Base-by-base conservation (phyloP, 2,329 filamentous ascomycete species). In the Alternaria sp. region DNA sequence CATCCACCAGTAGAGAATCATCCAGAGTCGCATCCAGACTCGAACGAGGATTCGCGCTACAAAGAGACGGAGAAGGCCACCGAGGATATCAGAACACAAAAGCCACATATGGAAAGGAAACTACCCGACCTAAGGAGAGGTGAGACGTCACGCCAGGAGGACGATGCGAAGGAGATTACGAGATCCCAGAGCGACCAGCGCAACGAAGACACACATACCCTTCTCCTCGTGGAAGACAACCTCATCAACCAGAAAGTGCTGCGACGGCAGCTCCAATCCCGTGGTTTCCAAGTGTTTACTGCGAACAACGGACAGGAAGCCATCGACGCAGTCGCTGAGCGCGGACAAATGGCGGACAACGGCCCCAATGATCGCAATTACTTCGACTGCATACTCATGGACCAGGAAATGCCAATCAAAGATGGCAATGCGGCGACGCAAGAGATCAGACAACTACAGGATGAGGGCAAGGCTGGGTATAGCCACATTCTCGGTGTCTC, bases 211-310 rank as follows among this genome's bases (percentile, higher is more conserved):
- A 69, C 69, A 10, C 63, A 67, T 10, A 78, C 74, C 2, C 59
- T 80, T 7, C 75, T 86, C 0, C 71, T 86, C 1, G 83, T 85
- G 0, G 84, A 85, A 63, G 84, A 85, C 62, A 86, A 85, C 49
- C 58, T 80, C 3, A 81, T 85, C 58, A 86, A 86, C 21, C 77
- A 85, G 0, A 83, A 83, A 19, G 83, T 86, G 25, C 67, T 86
- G 26, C 77, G 81, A 13, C 83, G 84, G 68, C 84, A 85, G 66
- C 82, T 84, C 54, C 80, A 81, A 57, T 81, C 81, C 45, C 76
- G 82, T 11, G 77, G 79, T 0, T 76, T 84, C 23, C 77, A 81
- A 15, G 83, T 77, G 1, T 71, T 77, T 15, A 80, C 79, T 1
- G 83, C 83, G 1, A 76, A 77, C 7, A 81, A 86, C 45, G 83